Evolutionary conservation across 352 stramenopile species (phyloP).

Genomic region (Pythium coloratum): DNA sequence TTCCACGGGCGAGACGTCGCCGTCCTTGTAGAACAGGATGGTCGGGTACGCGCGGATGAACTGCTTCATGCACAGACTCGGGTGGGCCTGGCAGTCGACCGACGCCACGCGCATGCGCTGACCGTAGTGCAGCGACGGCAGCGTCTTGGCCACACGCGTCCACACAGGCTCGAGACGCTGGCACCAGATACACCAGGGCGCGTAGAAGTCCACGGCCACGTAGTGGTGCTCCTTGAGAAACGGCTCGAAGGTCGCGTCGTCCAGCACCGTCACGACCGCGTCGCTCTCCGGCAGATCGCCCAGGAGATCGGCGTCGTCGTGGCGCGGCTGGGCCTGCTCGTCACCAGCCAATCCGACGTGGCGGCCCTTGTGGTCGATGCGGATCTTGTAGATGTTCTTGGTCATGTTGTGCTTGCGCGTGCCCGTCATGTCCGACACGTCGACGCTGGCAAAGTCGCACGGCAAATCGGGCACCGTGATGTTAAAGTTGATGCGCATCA

Average conservation of each 20-base stretch:
- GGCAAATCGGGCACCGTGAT: constrained; percentile 97
- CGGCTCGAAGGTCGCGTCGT: constrained; percentile 87
- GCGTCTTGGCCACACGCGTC: constrained; percentile 93
- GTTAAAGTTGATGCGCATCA: constrained; percentile 98
- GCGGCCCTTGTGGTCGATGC: constrained; percentile 82
- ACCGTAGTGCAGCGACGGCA: constrained; percentile 81
- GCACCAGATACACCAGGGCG: constrained; percentile 97
- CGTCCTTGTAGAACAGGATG: constrained; percentile 95
- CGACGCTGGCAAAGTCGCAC: constrained; percentile 96
- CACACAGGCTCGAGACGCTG: constrained; percentile 95
- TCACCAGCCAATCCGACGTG: constrained; percentile 88
- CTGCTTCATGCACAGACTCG: constrained; percentile 93
- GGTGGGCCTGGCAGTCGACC: constrained; percentile 94
- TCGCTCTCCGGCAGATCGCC: constrained; percentile 78
- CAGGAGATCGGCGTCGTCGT: constrained; percentile 62
- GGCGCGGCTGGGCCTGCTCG: constrained; percentile 77
- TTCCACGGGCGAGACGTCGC: constrained; percentile 89
- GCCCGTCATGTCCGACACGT: constrained; percentile 97
- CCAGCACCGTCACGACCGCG: constrained; percentile 71
- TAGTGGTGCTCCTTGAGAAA: constrained; percentile 95
- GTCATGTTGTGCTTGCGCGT: constrained; percentile 98
- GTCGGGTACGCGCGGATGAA: constrained; percentile 97
- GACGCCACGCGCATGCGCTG: constrained; percentile 80
- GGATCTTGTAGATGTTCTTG: constrained; percentile 98
- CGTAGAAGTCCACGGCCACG: constrained; percentile 96